These are phyloP conservation scores for Trypanosoma cruzi DNA, from an alignment of 208 protist genomes.

Conservation along the genomic window DNA sequence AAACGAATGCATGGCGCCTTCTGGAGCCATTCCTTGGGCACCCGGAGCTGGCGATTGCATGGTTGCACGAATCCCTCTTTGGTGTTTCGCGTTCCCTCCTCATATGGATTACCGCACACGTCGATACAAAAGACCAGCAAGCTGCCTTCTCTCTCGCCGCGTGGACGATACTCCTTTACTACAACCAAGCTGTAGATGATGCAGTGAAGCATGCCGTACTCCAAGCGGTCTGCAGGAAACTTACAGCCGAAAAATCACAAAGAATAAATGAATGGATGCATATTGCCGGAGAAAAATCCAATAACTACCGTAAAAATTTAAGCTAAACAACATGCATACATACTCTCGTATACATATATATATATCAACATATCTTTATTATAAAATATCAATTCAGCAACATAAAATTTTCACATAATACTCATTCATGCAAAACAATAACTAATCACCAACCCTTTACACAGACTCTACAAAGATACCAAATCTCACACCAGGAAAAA, in stretches of 20 bases:
- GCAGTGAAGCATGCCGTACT: neutral
- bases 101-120: conserved; percentile 35
- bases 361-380: too few species aligned
- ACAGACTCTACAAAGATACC: too few species aligned
- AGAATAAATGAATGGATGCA: neutral
- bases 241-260: conserved; percentile 2
- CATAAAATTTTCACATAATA: too few species aligned
- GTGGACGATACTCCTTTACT: conserved; percentile 9
- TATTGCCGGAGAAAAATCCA: neutral
- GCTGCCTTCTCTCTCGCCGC: neutral
- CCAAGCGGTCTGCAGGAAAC: neutral
- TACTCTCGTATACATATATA: neutral
- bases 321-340: neutral
- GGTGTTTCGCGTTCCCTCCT: conserved; percentile 25
- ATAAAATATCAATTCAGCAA: too few species aligned
- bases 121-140: conserved; percentile 25
- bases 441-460: too few species aligned
- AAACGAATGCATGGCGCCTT: conserved; percentile 14
- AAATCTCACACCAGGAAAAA: neutral
- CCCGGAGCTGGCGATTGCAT: conserved; percentile 29
- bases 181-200: neutral
- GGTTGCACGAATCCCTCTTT: conserved; percentile 41
- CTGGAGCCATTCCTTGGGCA: conserved; percentile 17
- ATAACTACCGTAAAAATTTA: too few species aligned
- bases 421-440: too few species aligned